phyloP scores from a whole-genome alignment of 495 filamentous ascomycete genomes.

The Glonium stellatum region DNA sequence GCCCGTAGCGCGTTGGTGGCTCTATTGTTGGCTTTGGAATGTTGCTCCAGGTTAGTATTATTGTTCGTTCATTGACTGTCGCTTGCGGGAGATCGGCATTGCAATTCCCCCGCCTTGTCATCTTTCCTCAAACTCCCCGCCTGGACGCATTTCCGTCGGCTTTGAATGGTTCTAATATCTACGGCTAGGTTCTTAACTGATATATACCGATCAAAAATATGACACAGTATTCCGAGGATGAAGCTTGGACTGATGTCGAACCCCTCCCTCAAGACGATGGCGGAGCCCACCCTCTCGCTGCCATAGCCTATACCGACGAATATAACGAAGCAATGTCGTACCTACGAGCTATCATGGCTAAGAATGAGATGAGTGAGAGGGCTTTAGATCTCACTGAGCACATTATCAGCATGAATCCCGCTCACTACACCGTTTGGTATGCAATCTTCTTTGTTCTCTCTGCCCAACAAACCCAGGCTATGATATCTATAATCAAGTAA shows the following conservation, averaged over 20 bases:
- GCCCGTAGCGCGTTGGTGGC: too few species aligned
- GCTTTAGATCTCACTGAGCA: constrained; percentile 77
- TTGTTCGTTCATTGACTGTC: too few species aligned
- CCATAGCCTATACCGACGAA: constrained; percentile 77
- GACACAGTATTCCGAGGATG: constrained; percentile 54
- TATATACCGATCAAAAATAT: neutral
- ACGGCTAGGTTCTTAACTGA: too few species aligned
- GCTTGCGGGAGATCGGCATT: too few species aligned
- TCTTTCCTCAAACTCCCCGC: too few species aligned
- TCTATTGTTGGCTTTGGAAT: too few species aligned
- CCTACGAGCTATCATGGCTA: constrained; percentile 85
- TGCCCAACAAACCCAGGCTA: neutral
- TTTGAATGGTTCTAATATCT: too few species aligned
- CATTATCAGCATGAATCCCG: constrained; percentile 86
- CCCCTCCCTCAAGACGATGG: constrained; percentile 84
- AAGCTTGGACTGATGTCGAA: constrained; percentile 73
- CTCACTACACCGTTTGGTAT: constrained; percentile 95
- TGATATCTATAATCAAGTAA: neutral
- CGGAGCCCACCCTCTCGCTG: constrained; percentile 61
- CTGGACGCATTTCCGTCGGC: too few species aligned
- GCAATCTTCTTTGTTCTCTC: constrained; percentile 6
- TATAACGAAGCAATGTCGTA: constrained; percentile 87
- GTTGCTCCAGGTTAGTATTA: too few species aligned
- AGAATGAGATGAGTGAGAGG: constrained; percentile 72
- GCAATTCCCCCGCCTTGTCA: too few species aligned